Percentiles rank a stretch among this genome's conserved stretches.
phyloP scores from a whole-genome alignment of 139 green algal species.

The Chlamydomonas urium region DNA sequence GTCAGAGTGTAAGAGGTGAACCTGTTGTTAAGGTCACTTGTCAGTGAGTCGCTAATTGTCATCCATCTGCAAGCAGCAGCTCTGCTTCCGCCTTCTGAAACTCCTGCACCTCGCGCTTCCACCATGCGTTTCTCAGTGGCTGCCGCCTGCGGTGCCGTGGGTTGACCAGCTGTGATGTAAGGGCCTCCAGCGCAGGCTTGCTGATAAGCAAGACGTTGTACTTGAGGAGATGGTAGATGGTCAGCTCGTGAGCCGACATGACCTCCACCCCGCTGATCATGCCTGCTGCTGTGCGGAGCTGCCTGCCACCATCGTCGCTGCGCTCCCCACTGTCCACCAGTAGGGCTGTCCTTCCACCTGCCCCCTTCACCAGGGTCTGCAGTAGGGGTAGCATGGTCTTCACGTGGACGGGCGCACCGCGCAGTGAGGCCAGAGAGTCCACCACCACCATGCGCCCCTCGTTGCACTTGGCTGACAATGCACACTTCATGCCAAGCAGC shows the following conservation, averaged over 20 bases:
- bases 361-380: neutral
- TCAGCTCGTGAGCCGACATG: slow-evolving; percentile 62
- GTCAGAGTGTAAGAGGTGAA: too few relatives aligned
- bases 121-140: slow-evolving; percentile 26
- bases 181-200: slow-evolving; percentile 32
- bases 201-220: slow-evolving; percentile 78
- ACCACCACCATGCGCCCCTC: slow-evolving; percentile 76
- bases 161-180: slow-evolving; percentile 47
- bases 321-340: slow-evolving; percentile 19
- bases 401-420: neutral
- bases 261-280: slow-evolving; percentile 59
- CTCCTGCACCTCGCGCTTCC: neutral
- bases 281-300: slow-evolving; percentile 18
- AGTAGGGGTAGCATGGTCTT: neutral
- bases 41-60: too few relatives aligned
- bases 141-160: slow-evolving; percentile 12
- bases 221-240: slow-evolving; percentile 85
- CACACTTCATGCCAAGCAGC: slow-evolving; percentile 73
- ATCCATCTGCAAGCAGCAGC: slow-evolving; percentile 15
- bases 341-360: slow-evolving; percentile 27
- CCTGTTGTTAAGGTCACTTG: too few relatives aligned
- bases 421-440: slow-evolving; percentile 49
- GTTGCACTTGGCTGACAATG: slow-evolving; percentile 74
- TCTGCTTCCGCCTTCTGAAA: slow-evolving; percentile 16
- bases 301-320: slow-evolving; percentile 10